A percentile compares a stretch with the other conserved stretches of the same genome.
Conservation (phyloP, 345 rosid genomes). For the Zanthoxylum bungeanum region DNA sequence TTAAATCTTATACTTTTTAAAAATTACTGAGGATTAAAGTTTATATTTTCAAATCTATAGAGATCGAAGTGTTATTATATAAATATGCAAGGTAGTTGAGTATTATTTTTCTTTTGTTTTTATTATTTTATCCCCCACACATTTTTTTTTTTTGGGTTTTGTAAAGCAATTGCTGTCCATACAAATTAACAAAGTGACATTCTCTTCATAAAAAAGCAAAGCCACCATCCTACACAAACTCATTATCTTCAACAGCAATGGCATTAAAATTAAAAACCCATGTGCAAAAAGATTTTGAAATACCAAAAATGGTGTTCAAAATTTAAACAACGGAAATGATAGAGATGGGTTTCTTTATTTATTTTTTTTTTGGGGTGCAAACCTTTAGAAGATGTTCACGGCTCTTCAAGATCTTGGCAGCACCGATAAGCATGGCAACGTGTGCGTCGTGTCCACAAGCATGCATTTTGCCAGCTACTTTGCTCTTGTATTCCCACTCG, state of each 20-base stretch:
- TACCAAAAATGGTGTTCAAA: not conserved
- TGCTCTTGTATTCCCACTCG: slow-evolving; percentile 82
- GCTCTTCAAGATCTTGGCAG: slow-evolving; percentile 67
- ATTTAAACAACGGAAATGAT: not conserved
- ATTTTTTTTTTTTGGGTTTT: too few relatives aligned
- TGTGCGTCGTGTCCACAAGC: slow-evolving; percentile 95
- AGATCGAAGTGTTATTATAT: too few relatives aligned
- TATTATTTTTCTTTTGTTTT: too few relatives aligned
- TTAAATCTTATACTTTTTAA: too few relatives aligned
- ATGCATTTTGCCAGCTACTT: slow-evolving; percentile 83
- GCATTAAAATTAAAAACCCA: too few relatives aligned
- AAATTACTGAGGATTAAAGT: too few relatives aligned
- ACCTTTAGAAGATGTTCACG: slow-evolving; percentile 47
- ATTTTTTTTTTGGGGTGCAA: not conserved
- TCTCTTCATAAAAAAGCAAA: not conserved
- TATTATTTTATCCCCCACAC: not conserved
- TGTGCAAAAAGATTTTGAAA: not conserved
- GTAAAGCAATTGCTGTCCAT: not conserved
- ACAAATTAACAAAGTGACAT: not conserved
- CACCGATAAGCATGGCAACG: slow-evolving; percentile 88
- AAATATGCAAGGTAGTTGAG: too few relatives aligned
- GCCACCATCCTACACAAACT: not conserved
- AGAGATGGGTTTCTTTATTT: not conserved
- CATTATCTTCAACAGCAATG: not conserved
- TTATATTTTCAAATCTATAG: too few relatives aligned